phyloP scores from a whole-genome alignment of 176 grass and related monocot species.

The Themeda triandra region DNA sequence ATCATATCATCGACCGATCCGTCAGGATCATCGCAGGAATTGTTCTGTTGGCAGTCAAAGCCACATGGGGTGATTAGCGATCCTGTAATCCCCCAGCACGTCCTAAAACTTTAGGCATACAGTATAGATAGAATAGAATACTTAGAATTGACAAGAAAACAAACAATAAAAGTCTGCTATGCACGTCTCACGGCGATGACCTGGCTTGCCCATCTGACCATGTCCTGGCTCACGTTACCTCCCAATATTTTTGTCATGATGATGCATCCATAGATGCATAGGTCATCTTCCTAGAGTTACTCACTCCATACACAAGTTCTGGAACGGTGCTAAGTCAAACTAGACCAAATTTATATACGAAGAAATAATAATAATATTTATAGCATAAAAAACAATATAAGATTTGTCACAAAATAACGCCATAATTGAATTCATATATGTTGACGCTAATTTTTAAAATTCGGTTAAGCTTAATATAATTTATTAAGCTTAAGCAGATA shows the following conservation, averaged over 20 bases:
- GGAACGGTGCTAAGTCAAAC: not conserved
- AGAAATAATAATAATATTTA: not conserved
- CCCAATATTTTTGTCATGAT: not conserved
- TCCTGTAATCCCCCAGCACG: not conserved
- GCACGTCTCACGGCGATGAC: not conserved
- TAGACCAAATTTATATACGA: not conserved
- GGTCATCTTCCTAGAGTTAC: conserved; percentile 7
- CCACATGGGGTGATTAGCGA: not conserved
- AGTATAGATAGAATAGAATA: not conserved
- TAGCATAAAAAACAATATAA: not conserved
- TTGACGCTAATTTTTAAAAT: too few relatives aligned
- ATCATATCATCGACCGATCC: not conserved
- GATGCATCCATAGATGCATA: not conserved
- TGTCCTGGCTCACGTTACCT: not conserved
- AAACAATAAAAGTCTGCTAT: not conserved
- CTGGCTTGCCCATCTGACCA: not conserved
- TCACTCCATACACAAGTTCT: not conserved
- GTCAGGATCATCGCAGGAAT: not conserved
- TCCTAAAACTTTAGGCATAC: not conserved
- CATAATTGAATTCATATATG: too few relatives aligned
- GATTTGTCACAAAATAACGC: not conserved
- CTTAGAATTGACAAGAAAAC: not conserved
- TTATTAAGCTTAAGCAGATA: too few relatives aligned
- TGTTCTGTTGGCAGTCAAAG: not conserved
- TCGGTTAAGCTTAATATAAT: too few relatives aligned